These are phyloP conservation scores for Lenzites betulinus DNA, from an alignment of 768 basidiomycete genomes.

Conservation along the genomic window DNA sequence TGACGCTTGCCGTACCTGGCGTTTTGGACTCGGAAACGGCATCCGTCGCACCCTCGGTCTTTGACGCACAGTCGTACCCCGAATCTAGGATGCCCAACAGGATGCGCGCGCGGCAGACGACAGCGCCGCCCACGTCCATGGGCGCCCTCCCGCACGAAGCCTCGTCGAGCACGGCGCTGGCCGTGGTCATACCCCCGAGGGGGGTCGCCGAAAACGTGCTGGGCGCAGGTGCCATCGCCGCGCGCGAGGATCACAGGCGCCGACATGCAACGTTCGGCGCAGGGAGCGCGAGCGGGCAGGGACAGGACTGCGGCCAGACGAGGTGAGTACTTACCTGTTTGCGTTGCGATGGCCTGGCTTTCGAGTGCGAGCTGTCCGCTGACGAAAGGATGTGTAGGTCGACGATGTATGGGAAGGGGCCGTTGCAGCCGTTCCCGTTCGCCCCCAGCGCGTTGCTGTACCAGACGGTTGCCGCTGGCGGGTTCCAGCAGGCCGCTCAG, in stretches of 20 bases:
- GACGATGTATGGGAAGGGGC: background rate
- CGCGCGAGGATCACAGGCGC: background rate
- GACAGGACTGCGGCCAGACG: background rate
- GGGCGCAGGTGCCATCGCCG: background rate
- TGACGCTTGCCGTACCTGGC: background rate
- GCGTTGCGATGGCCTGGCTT: background rate
- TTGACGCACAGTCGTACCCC: background rate
- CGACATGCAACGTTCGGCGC: constrained; percentile 10
- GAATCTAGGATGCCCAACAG: constrained; percentile 1
- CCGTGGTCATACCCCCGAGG: background rate
- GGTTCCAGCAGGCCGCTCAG: no score
- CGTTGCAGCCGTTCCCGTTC: constrained; percentile 1
- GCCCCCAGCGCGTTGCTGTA: background rate
- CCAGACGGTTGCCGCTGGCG: no score
- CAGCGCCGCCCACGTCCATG: background rate
- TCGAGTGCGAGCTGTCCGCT: background rate
- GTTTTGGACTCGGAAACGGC: no score
- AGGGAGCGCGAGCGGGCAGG: background rate
- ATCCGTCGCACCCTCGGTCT: no score
- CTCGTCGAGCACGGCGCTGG: no score
- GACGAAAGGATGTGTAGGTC: background rate
- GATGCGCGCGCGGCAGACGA: constrained; percentile 2
- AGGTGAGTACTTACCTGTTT: background rate
- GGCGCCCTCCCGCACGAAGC: background rate
- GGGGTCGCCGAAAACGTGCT: background rate